Percentiles rank a stretch among this genome's conserved stretches.
Evolutionary conservation across 345 rosid species (phyloP).

Genomic region (Linum tenue): DNA sequence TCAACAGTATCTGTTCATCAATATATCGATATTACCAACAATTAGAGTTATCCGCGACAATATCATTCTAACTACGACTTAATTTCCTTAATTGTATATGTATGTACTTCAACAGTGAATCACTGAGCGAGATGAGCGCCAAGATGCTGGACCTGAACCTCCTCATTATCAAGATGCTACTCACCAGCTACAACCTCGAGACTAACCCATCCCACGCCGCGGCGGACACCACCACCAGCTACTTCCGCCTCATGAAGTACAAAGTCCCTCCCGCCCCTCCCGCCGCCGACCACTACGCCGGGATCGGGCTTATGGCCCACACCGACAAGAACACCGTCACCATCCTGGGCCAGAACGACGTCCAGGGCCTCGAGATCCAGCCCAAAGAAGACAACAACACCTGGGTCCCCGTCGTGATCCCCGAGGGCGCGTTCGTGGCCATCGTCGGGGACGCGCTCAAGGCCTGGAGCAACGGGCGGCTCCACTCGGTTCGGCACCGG

Average conservation of each 20-base stretch:
- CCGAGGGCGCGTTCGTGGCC: slow-evolving; percentile 25
- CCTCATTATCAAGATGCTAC: slow-evolving; percentile 31
- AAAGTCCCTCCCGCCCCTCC: slow-evolving; percentile 11
- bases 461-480: slow-evolving; percentile 57
- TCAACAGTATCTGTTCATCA: too few relatives aligned
- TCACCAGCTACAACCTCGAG: slow-evolving; percentile 33
- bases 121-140: slow-evolving; percentile 21
- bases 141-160: slow-evolving; percentile 31
- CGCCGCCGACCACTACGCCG: neutral
- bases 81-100: neutral
- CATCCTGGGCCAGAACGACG: slow-evolving; percentile 37
- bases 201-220: slow-evolving; percentile 19
- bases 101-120: slow-evolving; percentile 18
- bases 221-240: slow-evolving; percentile 13
- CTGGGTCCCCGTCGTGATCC: slow-evolving; percentile 27
- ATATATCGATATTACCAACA: too few relatives aligned
- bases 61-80: too few relatives aligned
- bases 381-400: slow-evolving; percentile 17
- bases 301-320: slow-evolving; percentile 32
- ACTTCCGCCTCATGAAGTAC: slow-evolving; percentile 35
- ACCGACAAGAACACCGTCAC: slow-evolving; percentile 39
- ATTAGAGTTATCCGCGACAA: too few relatives aligned
- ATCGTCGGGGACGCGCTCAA: slow-evolving; percentile 39
- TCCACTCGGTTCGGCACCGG: slow-evolving; percentile 35
- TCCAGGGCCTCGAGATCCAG: slow-evolving; percentile 38